Conservation (phyloP, 257 asterid genomes). For the Fraxinus anomala region DNA sequence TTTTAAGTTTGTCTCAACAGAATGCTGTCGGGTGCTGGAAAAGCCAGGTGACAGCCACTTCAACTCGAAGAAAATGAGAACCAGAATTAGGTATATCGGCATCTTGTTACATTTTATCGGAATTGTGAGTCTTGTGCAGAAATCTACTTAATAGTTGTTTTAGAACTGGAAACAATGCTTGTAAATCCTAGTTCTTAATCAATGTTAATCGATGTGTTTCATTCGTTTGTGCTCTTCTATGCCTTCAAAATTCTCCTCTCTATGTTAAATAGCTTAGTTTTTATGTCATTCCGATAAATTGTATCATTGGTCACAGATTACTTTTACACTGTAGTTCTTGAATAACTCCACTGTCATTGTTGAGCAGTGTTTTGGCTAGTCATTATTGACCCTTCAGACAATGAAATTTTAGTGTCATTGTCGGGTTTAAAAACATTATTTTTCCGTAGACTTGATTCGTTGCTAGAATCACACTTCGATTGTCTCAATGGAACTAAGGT, state of each 20-base stretch:
- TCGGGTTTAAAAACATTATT: no score
- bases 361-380: neutral
- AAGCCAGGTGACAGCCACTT: neutral
- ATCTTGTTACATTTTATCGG: neutral
- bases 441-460: no score
- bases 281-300: neutral
- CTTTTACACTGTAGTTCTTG: neutral
- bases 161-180: neutral
- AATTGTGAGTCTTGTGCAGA: neutral
- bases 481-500: no score
- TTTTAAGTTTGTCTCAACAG: neutral
- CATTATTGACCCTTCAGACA: neutral
- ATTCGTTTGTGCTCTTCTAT: neutral
- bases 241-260: neutral
- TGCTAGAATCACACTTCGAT: no score
- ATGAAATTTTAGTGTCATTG: neutral
- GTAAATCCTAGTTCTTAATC: neutral
- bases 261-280: neutral
- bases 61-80: neutral
- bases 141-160: neutral
- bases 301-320: neutral
- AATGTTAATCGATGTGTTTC: neutral
- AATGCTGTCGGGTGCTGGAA: neutral
- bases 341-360: neutral
- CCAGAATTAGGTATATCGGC: neutral